Evolutionary conservation across 305 asterid species (phyloP).

Genomic region (Rubia tinctorum): DNA sequence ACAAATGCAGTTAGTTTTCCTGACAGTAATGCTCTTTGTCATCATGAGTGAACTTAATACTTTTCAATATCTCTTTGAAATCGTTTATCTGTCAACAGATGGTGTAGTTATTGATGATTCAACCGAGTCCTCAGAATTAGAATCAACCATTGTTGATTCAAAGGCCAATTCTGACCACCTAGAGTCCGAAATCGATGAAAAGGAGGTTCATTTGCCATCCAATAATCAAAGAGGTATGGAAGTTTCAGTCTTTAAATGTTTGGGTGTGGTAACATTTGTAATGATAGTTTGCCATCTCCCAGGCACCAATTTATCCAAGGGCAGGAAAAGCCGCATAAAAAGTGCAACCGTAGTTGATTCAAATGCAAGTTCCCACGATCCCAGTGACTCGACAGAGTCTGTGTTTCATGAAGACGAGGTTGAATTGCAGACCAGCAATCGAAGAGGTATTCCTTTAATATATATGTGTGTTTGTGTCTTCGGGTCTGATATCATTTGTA

Average conservation of each 20-base stretch:
- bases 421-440: not conserved
- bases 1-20: not conserved
- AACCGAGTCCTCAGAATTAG: constrained; percentile 26
- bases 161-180: constrained; percentile 2
- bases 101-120: constrained; percentile 46
- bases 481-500: not conserved
- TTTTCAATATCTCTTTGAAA: constrained; percentile 10
- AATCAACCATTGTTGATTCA: constrained; percentile 30
- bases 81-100: constrained; percentile 35
- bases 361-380: not conserved
- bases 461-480: no score
- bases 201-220: constrained; percentile 1
- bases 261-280: not conserved
- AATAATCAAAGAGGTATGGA: not conserved
- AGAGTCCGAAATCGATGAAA: not conserved
- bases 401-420: not conserved
- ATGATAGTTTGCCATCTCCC: not conserved
- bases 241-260: not conserved
- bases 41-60: not conserved
- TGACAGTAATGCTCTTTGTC: not conserved
- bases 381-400: not conserved
- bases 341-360: not conserved
- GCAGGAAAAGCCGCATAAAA: not conserved
- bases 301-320: not conserved
- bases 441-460: no score